phyloP scores from a whole-genome alignment of 1,139 yeast genomes.

The Protomyces macrosporus region DNA sequence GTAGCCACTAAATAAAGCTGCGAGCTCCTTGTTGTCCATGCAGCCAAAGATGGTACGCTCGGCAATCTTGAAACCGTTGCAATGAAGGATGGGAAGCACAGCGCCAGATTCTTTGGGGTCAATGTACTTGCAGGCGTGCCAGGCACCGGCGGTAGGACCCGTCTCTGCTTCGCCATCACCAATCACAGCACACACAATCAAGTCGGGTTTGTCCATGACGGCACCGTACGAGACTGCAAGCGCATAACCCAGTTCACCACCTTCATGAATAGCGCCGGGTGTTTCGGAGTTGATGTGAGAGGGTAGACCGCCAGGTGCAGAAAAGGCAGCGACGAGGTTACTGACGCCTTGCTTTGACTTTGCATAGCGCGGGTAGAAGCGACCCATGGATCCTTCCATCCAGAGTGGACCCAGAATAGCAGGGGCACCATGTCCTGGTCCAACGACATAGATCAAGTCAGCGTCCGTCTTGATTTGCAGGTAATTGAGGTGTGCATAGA shows the following conservation, averaged over 20 bases:
- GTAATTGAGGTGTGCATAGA: slow-evolving; percentile 31
- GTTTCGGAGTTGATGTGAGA: slow-evolving; percentile 33
- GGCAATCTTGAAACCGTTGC: slow-evolving; percentile 33
- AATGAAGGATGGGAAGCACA: slow-evolving; percentile 32
- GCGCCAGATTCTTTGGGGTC: slow-evolving; percentile 34
- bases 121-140: slow-evolving; percentile 33
- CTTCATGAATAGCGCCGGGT: slow-evolving; percentile 34
- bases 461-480: slow-evolving; percentile 30
- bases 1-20: slow-evolving; percentile 32
- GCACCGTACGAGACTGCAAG: slow-evolving; percentile 33
- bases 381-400: slow-evolving; percentile 32
- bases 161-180: slow-evolving; percentile 34
- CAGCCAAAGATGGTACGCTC: slow-evolving; percentile 33
- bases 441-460: slow-evolving; percentile 31
- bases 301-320: slow-evolving; percentile 33
- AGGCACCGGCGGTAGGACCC: slow-evolving; percentile 33
- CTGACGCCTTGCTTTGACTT: slow-evolving; percentile 29
- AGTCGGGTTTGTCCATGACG: slow-evolving; percentile 32
- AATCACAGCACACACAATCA: slow-evolving; percentile 30
- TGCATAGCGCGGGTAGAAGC: slow-evolving; percentile 29
- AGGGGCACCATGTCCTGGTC: slow-evolving; percentile 34
- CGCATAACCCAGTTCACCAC: slow-evolving; percentile 34
- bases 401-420: slow-evolving; percentile 32
- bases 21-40: slow-evolving; percentile 32
- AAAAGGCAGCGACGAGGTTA: slow-evolving; percentile 30